Conservation (phyloP, 768 basidiomycete genomes). For the Mycena floridula region DNA sequence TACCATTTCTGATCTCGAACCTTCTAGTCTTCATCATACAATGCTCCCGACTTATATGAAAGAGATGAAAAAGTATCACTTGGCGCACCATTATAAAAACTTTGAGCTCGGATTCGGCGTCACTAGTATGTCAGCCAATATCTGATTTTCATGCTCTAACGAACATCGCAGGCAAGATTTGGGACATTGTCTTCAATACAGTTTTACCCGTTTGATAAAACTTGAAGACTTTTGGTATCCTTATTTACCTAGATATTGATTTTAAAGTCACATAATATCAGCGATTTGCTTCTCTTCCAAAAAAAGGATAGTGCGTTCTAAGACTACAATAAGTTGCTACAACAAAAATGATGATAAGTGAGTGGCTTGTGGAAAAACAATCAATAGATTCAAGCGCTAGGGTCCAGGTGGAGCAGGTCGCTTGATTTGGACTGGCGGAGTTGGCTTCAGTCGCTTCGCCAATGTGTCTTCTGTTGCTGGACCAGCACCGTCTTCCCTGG, state of each 20-base stretch:
- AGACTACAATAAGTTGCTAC: too few species aligned
- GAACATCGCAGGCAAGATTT: slow-evolving; percentile 67
- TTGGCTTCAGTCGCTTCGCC: slow-evolving; percentile 8
- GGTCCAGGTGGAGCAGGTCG: slow-evolving; percentile 8
- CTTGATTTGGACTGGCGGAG: slow-evolving; percentile 4
- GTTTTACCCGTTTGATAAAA: slow-evolving; percentile 64
- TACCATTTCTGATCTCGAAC: slow-evolving; percentile 9
- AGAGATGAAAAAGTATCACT: slow-evolving; percentile 95
- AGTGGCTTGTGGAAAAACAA: too few species aligned
- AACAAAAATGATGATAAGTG: too few species aligned
- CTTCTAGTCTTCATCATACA: slow-evolving; percentile 71
- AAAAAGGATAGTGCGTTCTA: too few species aligned
- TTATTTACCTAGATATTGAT: too few species aligned
- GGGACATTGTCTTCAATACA: slow-evolving; percentile 92
- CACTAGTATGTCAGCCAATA: slow-evolving; percentile 53
- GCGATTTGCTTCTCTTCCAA: too few species aligned
- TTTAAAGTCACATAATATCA: too few species aligned
- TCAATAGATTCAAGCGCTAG: too few species aligned
- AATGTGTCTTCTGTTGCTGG: slow-evolving; percentile 3
- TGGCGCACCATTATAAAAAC: slow-evolving; percentile 98
- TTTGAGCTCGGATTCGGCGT: slow-evolving; percentile 97
- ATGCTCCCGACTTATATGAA: slow-evolving; percentile 79
- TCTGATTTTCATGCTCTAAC: background rate
- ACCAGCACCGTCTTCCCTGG: background rate
- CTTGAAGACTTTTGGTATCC: too few species aligned